Evolutionary conservation across 306 rosid species (phyloP), one percentile per base, ranked within the genome.

Genomic region (Dalbergia cultrata): DNA sequence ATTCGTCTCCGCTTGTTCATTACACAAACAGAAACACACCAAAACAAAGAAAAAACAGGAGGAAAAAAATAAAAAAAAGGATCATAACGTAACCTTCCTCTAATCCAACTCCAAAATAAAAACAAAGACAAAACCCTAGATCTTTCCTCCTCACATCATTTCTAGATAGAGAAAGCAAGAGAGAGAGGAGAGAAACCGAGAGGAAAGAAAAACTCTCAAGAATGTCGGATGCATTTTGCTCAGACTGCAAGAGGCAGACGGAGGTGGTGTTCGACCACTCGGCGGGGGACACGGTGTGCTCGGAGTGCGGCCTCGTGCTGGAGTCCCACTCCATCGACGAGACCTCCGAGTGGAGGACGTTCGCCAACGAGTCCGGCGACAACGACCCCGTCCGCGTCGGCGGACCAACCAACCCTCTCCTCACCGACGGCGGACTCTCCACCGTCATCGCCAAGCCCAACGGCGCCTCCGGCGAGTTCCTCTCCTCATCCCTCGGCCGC

Each of bases 331-430:
- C 98, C 90, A 91, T 93, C 16, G 99, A 95, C 43, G 98, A 95
- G 84, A 93, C 90, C 41, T 93, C 97, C 0, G 99, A 95, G 91
- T 95, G 99, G 99, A 63, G 99, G 54, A 89, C 84, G 31, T 95
- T 95, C 80, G 97, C 97, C 4, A 93, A 95, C 79, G 99, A 93
- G 87, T 90, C 99, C 10, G 98, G 98, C 4, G 98, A 95, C 31
- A 95, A 95, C 77, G 98, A 95, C 80, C 99, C 99, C 0, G 97
- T 89, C 8, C 98, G 98, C 84, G 99, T 95, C 4, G 99, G 99
- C 0, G 98, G 99, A 0, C 99, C 98, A 5, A 80, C 90, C 22
- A 95, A 95, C 72, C 99, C 97, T 0, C 97, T 95, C 4, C 81
- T 95, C 17, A 85, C 92, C 33, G 98, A 90, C 67, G 96, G 98